Conservation (phyloP, 1,284 basidiomycete species). For the Fomes fomentarius region DNA sequence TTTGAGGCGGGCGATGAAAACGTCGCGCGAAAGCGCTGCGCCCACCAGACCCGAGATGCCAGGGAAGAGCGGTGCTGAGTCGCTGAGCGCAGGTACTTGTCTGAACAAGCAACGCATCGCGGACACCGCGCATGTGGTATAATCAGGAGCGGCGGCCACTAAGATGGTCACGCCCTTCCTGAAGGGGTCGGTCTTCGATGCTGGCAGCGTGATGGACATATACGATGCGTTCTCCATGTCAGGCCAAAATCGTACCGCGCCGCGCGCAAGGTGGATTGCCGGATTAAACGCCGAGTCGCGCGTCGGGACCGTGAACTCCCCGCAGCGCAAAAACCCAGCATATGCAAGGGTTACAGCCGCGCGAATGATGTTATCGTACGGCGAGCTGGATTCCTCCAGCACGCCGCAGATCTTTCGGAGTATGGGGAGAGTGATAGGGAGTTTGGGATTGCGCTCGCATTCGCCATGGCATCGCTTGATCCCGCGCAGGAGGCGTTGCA, state of each 20-base stretch:
- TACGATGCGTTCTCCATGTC: conserved; percentile 21
- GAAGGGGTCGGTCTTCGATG: conserved; percentile 44
- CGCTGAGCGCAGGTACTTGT: not conserved
- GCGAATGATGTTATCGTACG: conserved; percentile 15
- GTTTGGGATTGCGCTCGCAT: conserved; percentile 23
- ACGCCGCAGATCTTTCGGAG: conserved; percentile 10
- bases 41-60: too few relatives aligned
- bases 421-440: conserved; percentile 29
- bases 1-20: conserved; percentile 13
- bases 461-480: conserved; percentile 35
- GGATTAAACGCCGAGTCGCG: too few relatives aligned
- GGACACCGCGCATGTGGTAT: conserved; percentile 32
- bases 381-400: not conserved
- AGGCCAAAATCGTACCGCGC: too few relatives aligned
- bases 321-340: conserved; percentile 35
- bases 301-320: conserved; percentile 34
- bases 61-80: not conserved
- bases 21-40: not conserved
- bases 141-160: conserved; percentile 29
- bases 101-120: conserved; percentile 15
- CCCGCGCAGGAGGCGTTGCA: conserved; percentile 30
- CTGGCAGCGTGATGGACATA: conserved; percentile 35
- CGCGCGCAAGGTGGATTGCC: too few relatives aligned
- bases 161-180: conserved; percentile 35
- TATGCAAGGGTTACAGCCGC: conserved; percentile 34